Conservation (phyloP, 2,329 filamentous ascomycete genomes). For the Conoideocrella luteorostrata region DNA sequence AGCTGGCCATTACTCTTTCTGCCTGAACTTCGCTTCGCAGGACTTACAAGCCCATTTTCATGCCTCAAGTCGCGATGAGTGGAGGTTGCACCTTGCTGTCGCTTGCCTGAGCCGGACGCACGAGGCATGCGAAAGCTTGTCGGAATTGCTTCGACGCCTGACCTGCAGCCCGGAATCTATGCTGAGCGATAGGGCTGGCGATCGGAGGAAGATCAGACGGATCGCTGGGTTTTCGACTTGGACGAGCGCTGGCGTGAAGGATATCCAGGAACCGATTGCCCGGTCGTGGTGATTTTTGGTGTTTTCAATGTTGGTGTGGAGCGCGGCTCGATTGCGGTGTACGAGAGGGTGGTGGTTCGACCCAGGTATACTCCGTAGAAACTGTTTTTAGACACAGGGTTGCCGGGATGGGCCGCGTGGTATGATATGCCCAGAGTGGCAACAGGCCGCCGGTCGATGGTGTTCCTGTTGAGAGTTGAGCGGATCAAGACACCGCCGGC, state of each 20-base stretch:
- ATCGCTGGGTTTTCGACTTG: neutral
- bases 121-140: conserved; percentile 50
- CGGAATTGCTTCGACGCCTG: neutral
- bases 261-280: neutral
- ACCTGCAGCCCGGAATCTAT: neutral
- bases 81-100: conserved; percentile 53
- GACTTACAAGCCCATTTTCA: conserved; percentile 79
- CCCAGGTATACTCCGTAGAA: neutral
- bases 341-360: conserved; percentile 5
- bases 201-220: neutral
- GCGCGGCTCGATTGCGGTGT: neutral
- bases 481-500: neutral
- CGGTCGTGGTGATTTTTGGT: neutral
- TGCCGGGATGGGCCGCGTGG: neutral
- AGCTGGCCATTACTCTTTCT: conserved; percentile 41
- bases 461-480: neutral
- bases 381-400: neutral
- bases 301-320: neutral
- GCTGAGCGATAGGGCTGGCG: neutral
- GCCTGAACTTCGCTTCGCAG: conserved; percentile 31
- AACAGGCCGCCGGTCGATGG: neutral
- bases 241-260: neutral
- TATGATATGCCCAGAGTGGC: neutral
- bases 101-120: conserved; percentile 51
- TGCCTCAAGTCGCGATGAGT: conserved; percentile 69